Evolutionary conservation across 108 stramenopile genomes (phyloP).

Genomic region (Pinguiococcus pyrenoidosus): DNA sequence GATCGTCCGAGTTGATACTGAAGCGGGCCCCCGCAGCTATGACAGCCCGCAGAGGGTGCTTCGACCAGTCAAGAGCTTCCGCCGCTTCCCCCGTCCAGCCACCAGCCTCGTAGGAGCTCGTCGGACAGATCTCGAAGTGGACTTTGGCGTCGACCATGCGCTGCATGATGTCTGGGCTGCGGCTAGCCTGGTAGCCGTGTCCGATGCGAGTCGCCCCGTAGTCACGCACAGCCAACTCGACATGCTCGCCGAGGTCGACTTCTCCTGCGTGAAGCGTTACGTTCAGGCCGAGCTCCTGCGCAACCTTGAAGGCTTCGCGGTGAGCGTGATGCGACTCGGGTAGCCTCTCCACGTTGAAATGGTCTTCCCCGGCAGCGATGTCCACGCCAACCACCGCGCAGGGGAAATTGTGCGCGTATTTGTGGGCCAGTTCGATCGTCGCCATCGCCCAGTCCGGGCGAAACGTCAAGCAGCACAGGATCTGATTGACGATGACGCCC

Average conservation of each 20-base stretch:
- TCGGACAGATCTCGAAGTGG: conserved; percentile 57
- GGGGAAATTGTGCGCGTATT: conserved; percentile 31
- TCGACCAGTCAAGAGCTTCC: conserved; percentile 28
- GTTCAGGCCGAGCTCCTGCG: conserved; percentile 19
- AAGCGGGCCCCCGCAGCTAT: conserved; percentile 26
- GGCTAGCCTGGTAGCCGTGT: too few species aligned
- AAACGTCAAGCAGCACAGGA: conserved; percentile 50
- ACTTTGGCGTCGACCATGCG: conserved; percentile 24
- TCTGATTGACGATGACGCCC: conserved; percentile 45
- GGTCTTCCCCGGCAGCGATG: conserved; percentile 57
- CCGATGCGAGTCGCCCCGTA: conserved; percentile 54
- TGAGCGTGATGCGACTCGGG: conserved; percentile 37
- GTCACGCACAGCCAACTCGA: conserved; percentile 10
- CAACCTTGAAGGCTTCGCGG: conserved; percentile 38
- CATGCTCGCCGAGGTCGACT: not conserved
- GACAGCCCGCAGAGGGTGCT: conserved; percentile 41
- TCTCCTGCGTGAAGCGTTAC: conserved; percentile 11
- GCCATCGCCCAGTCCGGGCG: conserved; percentile 49
- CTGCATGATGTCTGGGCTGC: too few species aligned
- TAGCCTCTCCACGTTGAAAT: conserved; percentile 36
- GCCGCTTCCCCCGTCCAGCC: conserved; percentile 21
- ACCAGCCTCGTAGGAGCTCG: conserved; percentile 39
- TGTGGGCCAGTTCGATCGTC: conserved; percentile 36
- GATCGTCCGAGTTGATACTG: conserved; percentile 53
- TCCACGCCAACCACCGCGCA: conserved; percentile 55